These are phyloP conservation scores for Calonectria ilicicola DNA, from an alignment of 2,329 filamentous ascomycete species.

Conservation along the genomic window DNA sequence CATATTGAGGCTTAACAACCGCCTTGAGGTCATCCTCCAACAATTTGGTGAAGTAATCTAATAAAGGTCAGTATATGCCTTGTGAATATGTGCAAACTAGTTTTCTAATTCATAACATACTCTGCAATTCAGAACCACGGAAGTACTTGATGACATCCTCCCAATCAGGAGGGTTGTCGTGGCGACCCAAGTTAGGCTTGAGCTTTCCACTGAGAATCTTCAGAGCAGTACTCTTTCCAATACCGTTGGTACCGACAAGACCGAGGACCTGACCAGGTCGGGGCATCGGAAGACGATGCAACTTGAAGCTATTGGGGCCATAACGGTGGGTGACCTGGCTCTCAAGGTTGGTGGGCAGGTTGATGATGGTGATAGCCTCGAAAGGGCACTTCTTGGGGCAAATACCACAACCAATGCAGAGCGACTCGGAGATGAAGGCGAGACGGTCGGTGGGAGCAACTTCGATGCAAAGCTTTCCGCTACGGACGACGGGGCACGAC, in stretches of 20 bases:
- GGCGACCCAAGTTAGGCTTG: constrained; percentile 96
- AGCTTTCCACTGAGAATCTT: constrained; percentile 99
- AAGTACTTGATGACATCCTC: constrained; percentile 99
- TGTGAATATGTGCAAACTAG: not conserved
- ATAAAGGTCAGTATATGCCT: constrained; percentile 10
- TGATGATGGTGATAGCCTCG: constrained; percentile 99
- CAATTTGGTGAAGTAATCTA: constrained; percentile 97
- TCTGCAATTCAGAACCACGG: constrained; percentile 96
- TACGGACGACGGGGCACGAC: constrained; percentile 95
- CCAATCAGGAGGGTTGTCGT: constrained; percentile 98
- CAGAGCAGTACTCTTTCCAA: constrained; percentile 99
- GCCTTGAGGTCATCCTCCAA: constrained; percentile 97
- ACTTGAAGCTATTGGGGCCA: constrained; percentile 99
- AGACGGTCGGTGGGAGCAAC: constrained; percentile 90
- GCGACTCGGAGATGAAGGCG: constrained; percentile 95
- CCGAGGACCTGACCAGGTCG: constrained; percentile 95
- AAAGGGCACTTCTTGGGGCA: constrained; percentile 99
- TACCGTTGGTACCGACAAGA: constrained; percentile 99
- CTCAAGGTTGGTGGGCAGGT: constrained; percentile 98
- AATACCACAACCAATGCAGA: constrained; percentile 99
- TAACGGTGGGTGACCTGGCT: constrained; percentile 98
- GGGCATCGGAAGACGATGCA: constrained; percentile 95
- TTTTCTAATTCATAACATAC: constrained; percentile 62
- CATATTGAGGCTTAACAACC: constrained; percentile 98
- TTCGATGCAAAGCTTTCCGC: constrained; percentile 97